These are phyloP conservation scores for Penicillium digitatum DNA, from an alignment of 2,329 filamentous ascomycete genomes.

Conservation along the genomic window DNA sequence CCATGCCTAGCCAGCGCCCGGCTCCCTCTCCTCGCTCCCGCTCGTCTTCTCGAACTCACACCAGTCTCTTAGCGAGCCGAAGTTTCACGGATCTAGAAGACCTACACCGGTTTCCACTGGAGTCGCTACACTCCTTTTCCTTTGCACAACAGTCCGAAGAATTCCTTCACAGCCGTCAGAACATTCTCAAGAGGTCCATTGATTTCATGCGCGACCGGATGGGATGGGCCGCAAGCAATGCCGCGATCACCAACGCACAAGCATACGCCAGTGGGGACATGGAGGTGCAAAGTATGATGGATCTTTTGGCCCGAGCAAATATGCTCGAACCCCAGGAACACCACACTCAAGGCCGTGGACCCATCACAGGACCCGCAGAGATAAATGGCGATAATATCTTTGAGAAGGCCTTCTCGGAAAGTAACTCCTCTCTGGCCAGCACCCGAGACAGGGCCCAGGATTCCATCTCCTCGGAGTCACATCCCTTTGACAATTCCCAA, in stretches of 20 bases:
- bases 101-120: slow-evolving; percentile 84
- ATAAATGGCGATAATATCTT: slow-evolving; percentile 75
- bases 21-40: slow-evolving; percentile 67
- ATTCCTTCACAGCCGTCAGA: slow-evolving; percentile 83
- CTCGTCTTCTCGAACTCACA: slow-evolving; percentile 53
- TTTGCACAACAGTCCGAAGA: slow-evolving; percentile 96
- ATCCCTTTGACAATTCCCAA: slow-evolving; percentile 22
- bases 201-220: slow-evolving; percentile 95
- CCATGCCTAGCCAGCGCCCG: slow-evolving; percentile 59
- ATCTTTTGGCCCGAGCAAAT: slow-evolving; percentile 77
- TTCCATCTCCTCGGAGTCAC: slow-evolving; percentile 12
- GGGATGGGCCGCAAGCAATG: slow-evolving; percentile 71
- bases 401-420: slow-evolving; percentile 69
- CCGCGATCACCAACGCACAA: slow-evolving; percentile 76
- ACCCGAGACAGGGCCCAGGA: slow-evolving; percentile 22
- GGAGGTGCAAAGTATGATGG: slow-evolving; percentile 86
- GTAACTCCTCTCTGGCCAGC: slow-evolving; percentile 18
- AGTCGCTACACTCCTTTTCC: slow-evolving; percentile 96
- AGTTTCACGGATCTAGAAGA: slow-evolving; percentile 76
- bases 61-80: slow-evolving; percentile 57
- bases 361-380: slow-evolving; percentile 75
- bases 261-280: slow-evolving; percentile 76
- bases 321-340: slow-evolving; percentile 61
- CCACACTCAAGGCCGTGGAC: slow-evolving; percentile 52
- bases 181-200: slow-evolving; percentile 85